Base-by-base conservation (phyloP, 140 eudicot genomes). In the Flaveria floridana region DNA sequence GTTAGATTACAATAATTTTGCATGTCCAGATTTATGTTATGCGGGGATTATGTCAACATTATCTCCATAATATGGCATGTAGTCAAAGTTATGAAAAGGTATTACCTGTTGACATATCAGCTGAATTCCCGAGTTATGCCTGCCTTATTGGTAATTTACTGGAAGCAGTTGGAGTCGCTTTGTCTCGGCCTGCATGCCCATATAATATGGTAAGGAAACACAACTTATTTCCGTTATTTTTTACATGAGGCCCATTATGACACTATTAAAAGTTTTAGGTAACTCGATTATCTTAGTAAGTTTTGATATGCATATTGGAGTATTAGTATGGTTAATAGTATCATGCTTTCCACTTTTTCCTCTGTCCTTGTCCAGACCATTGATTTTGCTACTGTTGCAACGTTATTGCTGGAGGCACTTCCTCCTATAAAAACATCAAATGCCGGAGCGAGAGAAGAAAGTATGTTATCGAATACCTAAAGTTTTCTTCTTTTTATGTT, bases 131-230 rank as follows among this genome's bases (percentile, higher is more conserved):
- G 68, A 82, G 94, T 80, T 90, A 83, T 85, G 98, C 98, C 8
- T 93, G 96, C 81, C 92, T 93, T 70, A 89, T 93, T 57, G 98
- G 97, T 73, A 93, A 93, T 82, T 55, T 90, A 46, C 58, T 90
- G 74, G 98, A 93, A 82, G 84, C 84, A 57, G 94, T 91, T 79
- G 86, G 84, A 73, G 81, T 83, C 74, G 91, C 96, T 65, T 81
- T 93, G 58, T 46, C 88, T 64, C 86, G 77, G 75, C 83, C 91
- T 65, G 87, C 86, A 44, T 80, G 85, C 75, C 83, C 96, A 52
- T 82, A 80, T 82, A 89, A 89, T 37, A 78, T 86, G 97, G 98
- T 93, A 84, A 74, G 76, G 68, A 72, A 56, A 18, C 44, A n/a
- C 72, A 12, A 64, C 30, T 23, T 57, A 20, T 66, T 50, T 57